Evolutionary conservation across 345 rosid species (phyloP).

Genomic region (Citrus hindsii): DNA sequence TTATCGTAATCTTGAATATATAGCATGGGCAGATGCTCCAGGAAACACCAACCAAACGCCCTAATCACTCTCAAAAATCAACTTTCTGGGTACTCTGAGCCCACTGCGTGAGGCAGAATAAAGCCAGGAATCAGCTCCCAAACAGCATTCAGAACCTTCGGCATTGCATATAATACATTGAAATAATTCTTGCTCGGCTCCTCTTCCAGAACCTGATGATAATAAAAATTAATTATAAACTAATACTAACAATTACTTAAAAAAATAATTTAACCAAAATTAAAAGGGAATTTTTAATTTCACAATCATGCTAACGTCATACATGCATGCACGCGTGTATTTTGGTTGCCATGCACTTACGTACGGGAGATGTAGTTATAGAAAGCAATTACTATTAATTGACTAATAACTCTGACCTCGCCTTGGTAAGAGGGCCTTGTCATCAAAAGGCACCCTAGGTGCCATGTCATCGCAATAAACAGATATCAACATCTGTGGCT

Average conservation of each 20-base stretch:
- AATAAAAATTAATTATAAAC: too few species aligned
- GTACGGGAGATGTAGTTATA: too few species aligned
- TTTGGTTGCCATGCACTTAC: too few species aligned
- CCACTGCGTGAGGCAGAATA: slow-evolving; percentile 38
- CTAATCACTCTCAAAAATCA: slow-evolving; percentile 40
- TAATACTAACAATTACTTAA: too few species aligned
- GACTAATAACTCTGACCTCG: slow-evolving; percentile 37
- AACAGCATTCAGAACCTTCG: slow-evolving; percentile 39
- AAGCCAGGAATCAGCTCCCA: slow-evolving; percentile 68
- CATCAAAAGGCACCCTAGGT: too few species aligned
- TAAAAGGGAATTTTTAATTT: neutral
- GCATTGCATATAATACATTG: slow-evolving; percentile 31
- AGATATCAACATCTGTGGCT: too few species aligned
- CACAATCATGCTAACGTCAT: neutral
- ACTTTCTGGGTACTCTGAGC: slow-evolving; percentile 46
- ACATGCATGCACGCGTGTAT: too few species aligned
- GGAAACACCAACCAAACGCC: slow-evolving; percentile 41
- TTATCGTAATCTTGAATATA: slow-evolving; percentile 52
- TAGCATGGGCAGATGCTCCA: slow-evolving; percentile 49
- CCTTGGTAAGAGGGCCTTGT: neutral
- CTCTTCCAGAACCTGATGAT: slow-evolving; percentile 40
- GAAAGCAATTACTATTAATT: neutral
- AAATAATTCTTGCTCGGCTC: slow-evolving; percentile 74
- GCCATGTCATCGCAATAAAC: too few species aligned
- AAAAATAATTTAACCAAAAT: too few species aligned